These are phyloP conservation scores for Fusarium sp. DNA, from an alignment of 2,329 filamentous ascomycete species.

Conservation along the genomic window DNA sequence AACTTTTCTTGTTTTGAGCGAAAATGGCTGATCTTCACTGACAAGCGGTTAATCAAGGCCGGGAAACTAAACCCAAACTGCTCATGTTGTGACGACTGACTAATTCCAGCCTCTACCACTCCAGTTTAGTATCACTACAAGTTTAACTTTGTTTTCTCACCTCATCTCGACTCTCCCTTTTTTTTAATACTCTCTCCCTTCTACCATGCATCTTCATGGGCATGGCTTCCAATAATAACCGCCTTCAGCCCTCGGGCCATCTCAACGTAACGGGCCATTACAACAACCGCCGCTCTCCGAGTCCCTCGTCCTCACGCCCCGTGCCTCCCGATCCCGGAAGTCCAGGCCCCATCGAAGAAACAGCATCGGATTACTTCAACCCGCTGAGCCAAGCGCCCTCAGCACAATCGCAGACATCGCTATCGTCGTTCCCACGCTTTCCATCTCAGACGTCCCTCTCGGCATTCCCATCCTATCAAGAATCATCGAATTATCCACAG, in stretches of 20 bases:
- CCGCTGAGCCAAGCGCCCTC: constrained; percentile 35
- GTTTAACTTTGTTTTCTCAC: neutral
- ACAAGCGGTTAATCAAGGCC: constrained; percentile 15
- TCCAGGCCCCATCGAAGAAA: constrained; percentile 36
- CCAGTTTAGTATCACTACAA: neutral
- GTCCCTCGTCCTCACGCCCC: constrained; percentile 25
- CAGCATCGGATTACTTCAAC: constrained; percentile 41
- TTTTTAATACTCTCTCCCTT: no score
- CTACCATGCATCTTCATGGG: constrained; percentile 22
- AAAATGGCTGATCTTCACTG: neutral
- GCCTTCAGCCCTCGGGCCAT: constrained; percentile 34
- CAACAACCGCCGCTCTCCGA: constrained; percentile 23
- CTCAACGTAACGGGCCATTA: constrained; percentile 8
- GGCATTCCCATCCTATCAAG: constrained; percentile 21
- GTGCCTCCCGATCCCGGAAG: constrained; percentile 26
- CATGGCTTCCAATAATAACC: constrained; percentile 39
- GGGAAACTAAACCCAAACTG: constrained; percentile 2
- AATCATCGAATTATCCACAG: neutral
- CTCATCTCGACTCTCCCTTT: neutral
- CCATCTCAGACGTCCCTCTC: constrained; percentile 29
- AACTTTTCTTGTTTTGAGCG: neutral
- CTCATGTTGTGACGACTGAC: constrained; percentile 22
- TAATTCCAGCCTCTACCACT: constrained; percentile 16
- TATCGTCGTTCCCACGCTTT: constrained; percentile 20
- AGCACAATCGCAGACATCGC: constrained; percentile 37